Evolutionary conservation across 225 moss, liverwort and hornwort genomes (phyloP).

Genomic region (Marchantia polymorpha): DNA sequence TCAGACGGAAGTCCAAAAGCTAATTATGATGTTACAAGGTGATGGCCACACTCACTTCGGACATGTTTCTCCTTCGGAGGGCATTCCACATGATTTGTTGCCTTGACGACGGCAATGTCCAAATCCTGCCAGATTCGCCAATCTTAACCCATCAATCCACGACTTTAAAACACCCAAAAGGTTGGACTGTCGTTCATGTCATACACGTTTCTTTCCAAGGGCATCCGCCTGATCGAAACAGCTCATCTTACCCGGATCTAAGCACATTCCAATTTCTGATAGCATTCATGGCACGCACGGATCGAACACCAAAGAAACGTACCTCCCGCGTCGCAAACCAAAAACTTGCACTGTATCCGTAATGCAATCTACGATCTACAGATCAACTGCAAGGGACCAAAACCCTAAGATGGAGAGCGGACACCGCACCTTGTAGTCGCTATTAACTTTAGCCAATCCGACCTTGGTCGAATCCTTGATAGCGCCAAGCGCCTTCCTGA

Average conservation of each 20-base stretch:
- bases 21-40: background rate
- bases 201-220: constrained; percentile 9
- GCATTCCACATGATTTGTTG: constrained; percentile 97
- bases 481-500: constrained; percentile 97
- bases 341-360: background rate
- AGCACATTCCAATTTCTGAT: background rate
- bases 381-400: constrained; percentile 5
- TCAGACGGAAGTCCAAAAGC: background rate
- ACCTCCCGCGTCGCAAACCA: background rate
- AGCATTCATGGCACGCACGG: background rate
- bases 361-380: background rate
- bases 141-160: constrained; percentile 19
- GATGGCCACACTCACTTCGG: constrained; percentile 68
- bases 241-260: constrained; percentile 8
- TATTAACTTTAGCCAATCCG: constrained; percentile 95
- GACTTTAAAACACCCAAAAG: constrained; percentile 24
- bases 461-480: constrained; percentile 99
- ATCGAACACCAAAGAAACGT: background rate
- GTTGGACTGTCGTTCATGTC: background rate
- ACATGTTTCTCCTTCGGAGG: constrained; percentile 99
- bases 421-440: constrained; percentile 76
- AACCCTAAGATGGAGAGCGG: constrained; percentile 31
- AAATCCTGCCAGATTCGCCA: constrained; percentile 70
- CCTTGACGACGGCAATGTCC: constrained; percentile 96
- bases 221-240: background rate